phyloP scores from a whole-genome alignment of 257 asterid genomes.

The Scutellaria barbata region DNA sequence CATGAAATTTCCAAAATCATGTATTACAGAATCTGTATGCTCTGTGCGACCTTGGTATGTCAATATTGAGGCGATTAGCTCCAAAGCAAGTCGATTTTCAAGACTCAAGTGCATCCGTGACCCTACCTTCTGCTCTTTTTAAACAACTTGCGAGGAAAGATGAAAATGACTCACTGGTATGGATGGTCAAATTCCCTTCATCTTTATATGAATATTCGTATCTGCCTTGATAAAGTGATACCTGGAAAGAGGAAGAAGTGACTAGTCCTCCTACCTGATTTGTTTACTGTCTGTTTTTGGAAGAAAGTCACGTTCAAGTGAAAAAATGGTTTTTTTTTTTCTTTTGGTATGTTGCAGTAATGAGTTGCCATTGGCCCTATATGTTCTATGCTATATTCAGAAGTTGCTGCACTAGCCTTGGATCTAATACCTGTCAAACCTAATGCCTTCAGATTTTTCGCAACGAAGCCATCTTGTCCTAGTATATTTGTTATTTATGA shows the following conservation, averaged over 20 bases:
- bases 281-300: conserved; percentile 24
- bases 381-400: conserved; percentile 21
- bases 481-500: conserved; percentile 7
- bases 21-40: conserved; percentile 75
- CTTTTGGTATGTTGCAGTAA: conserved; percentile 5
- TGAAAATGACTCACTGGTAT: conserved; percentile 57
- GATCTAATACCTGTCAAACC: conserved; percentile 2
- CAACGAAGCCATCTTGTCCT: conserved; percentile 15
- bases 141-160: conserved; percentile 64
- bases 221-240: conserved; percentile 23
- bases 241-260: conserved; percentile 13
- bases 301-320: conserved; percentile 25
- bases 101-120: conserved; percentile 58
- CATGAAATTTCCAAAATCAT: conserved; percentile 34
- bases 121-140: conserved; percentile 66
- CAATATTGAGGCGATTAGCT: conserved; percentile 64
- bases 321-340: conserved; percentile 7
- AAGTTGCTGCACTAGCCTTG: background rate
- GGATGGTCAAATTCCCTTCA: conserved; percentile 34
- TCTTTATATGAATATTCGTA: conserved; percentile 30
- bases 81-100: conserved; percentile 59
- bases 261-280: conserved; percentile 4
- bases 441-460: conserved; percentile 19
- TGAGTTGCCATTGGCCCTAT: conserved; percentile 19
- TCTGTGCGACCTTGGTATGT: conserved; percentile 80